Conservation (phyloP, 2,329 filamentous ascomycete species). For the Parastagonospora avenae region DNA sequence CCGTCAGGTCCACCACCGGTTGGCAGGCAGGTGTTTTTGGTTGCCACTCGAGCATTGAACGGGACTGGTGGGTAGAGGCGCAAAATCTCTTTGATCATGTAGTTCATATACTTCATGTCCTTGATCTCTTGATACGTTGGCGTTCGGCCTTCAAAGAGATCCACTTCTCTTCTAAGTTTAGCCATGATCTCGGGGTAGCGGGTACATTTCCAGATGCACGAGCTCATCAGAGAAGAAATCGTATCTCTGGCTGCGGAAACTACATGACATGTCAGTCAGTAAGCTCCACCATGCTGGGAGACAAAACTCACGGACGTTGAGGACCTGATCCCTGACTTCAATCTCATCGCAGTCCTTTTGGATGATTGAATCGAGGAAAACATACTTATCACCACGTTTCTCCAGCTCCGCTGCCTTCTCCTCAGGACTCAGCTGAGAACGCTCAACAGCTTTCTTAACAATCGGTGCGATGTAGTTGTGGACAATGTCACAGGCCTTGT, state of each 20-base stretch:
- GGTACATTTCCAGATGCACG: background rate
- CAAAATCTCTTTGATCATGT: background rate
- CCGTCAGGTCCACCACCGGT: constrained; percentile 8
- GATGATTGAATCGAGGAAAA: background rate
- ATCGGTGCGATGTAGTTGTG: background rate
- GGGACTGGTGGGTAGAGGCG: background rate
- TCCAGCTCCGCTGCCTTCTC: too few relatives aligned
- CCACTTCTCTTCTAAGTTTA: background rate
- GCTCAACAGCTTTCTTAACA: background rate
- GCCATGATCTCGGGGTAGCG: background rate
- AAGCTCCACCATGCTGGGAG: too few relatives aligned
- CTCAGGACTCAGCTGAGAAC: too few relatives aligned
- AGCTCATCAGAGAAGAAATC: background rate
- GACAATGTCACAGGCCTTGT: background rate
- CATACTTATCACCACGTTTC: too few relatives aligned
- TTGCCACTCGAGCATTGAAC: background rate
- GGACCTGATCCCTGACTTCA: background rate
- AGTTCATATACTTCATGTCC: background rate
- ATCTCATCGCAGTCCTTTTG: background rate
- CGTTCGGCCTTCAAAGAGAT: background rate
- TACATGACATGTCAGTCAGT: too few relatives aligned
- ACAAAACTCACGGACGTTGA: background rate
- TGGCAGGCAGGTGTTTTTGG: background rate
- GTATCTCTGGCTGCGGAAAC: background rate
- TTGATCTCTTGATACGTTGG: background rate